Evolutionary conservation across 306 rosid genomes (phyloP), one percentile per base, ranked within the genome.

Genomic region (Cucumis melo): DNA sequence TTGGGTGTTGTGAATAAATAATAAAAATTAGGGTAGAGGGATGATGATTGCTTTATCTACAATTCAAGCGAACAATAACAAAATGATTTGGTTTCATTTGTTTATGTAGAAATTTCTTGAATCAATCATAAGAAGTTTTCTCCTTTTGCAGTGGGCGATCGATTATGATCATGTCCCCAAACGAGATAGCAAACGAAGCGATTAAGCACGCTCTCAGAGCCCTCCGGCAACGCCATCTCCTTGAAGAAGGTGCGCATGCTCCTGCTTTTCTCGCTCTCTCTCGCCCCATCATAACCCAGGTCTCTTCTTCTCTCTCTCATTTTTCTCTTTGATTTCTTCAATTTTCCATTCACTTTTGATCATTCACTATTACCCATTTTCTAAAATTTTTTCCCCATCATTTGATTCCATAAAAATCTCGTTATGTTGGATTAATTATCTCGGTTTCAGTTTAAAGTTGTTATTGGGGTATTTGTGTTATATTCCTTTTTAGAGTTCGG

Each of bases 171-270:
- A 54, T 56, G 56, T 42, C 50, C 10, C 75, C 66, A 41, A 59
- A 79, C 60, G 87, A 86, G 78, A 81, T 88, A 46, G 92, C 91
- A 17, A 83, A 46, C 75, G 83, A 83, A 17, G 96, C 99, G 44
- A 92, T 95, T 66, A 84, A 81, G 77, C 91, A 92, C 78, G 98
- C 99, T 32, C 79, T 92, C 82, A 90, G 84, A 85, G 85, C 98
- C 76, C 88, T 92, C 38, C 85, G 92, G 76, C 87, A 87, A 75
- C 96, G 99, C 77, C 99, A 95, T 88, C 86, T 92, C 80, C 75
- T 84, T 14, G 99, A 95, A 85, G 99, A 95, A 95, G 97, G 92
- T 3, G 99, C 99, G 80, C 99, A 95, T 86, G 87, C 87, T 83
- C 98, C 98, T 2, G 93, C 96, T 54, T 74, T 88, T 71, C 80